Conservation (phyloP, 495 filamentous ascomycete species). For the Astrothelium macrocarpum region DNA sequence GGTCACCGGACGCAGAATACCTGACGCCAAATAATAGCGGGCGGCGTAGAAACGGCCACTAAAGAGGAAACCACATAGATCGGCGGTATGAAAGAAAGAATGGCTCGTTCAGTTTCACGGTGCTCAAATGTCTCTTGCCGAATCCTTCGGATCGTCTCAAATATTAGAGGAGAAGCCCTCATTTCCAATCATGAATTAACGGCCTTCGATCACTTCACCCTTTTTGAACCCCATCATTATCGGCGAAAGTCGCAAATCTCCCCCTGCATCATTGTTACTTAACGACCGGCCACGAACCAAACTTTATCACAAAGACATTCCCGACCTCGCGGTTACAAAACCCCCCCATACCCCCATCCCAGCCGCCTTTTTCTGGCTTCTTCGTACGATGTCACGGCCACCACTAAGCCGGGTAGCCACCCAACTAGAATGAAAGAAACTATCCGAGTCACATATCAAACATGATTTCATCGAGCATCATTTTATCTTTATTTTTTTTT, state of each 20-base stretch:
- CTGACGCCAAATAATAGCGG: conserved; percentile 11
- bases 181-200: not conserved
- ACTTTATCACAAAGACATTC: not conserved
- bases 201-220: not conserved
- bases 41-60: not conserved
- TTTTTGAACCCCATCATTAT: too few relatives aligned
- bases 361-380: too few relatives aligned
- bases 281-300: not conserved
- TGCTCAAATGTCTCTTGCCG: not conserved
- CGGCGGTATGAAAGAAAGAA: not conserved
- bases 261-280: too few relatives aligned
- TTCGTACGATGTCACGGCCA: too few relatives aligned
- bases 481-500: too few relatives aligned
- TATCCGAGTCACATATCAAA: not conserved
- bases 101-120: not conserved
- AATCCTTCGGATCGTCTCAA: too few relatives aligned
- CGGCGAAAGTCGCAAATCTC: too few relatives aligned
- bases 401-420: not conserved
- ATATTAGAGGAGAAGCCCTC: too few relatives aligned
- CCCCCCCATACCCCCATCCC: not conserved
- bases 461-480: not conserved
- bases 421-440: not conserved
- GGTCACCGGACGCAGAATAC: conserved; percentile 32
- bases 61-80: not conserved
- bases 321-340: not conserved